Conservation (phyloP, 2,329 filamentous ascomycete species). For the Aspergillus calidoustus region DNA sequence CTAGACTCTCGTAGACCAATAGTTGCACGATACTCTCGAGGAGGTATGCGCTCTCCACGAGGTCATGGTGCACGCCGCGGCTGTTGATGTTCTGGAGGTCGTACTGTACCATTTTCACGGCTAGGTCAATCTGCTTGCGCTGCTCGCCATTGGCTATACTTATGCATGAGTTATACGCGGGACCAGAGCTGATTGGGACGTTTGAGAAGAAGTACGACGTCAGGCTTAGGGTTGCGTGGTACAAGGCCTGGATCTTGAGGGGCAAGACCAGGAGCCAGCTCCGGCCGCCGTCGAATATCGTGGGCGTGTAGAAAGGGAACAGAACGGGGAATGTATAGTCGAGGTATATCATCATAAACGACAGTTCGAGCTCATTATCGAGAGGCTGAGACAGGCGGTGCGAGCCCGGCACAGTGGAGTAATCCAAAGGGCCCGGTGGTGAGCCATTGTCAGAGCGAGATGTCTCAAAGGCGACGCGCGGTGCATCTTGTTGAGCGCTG, state of each 20-base stretch:
- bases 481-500: not conserved
- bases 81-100: slow-evolving; percentile 8
- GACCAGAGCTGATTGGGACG: slow-evolving; percentile 13
- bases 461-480: not conserved
- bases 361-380: slow-evolving; percentile 13
- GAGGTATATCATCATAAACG: slow-evolving; percentile 62
- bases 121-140: slow-evolving; percentile 1
- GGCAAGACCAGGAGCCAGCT: slow-evolving; percentile 65
- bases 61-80: not conserved
- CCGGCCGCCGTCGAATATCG: slow-evolving; percentile 60
- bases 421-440: not conserved
- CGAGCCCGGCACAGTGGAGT: not conserved
- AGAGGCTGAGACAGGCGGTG: not conserved
- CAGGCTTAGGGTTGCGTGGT: slow-evolving; percentile 55
- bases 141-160: not conserved
- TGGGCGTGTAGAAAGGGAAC: slow-evolving; percentile 66
- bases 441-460: too few species aligned
- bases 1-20: slow-evolving; percentile 29
- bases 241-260: slow-evolving; percentile 22
- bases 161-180: not conserved
- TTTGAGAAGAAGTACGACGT: slow-evolving; percentile 62
- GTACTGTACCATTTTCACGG: slow-evolving; percentile 6
- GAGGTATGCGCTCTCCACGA: slow-evolving; percentile 18
- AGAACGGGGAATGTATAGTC: slow-evolving; percentile 67
- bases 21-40: slow-evolving; percentile 43